A percentile compares a stretch with the other conserved stretches of the same genome.
These are phyloP conservation scores for Penicillium polonicum DNA, from an alignment of 2,329 filamentous ascomycete species.

Conservation along the genomic window DNA sequence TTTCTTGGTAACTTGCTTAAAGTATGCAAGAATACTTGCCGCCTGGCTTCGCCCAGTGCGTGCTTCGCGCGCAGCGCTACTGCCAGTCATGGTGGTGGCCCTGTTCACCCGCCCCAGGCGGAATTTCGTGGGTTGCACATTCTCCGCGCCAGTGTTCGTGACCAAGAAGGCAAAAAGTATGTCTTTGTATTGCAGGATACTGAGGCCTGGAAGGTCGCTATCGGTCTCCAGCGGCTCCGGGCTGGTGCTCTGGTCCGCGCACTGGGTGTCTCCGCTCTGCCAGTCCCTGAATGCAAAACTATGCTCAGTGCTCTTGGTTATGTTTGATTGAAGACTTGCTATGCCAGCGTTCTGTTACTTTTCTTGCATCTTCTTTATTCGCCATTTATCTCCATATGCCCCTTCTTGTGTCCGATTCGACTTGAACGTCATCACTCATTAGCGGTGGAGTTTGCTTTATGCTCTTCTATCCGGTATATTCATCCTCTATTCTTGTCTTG, in stretches of 20 bases:
- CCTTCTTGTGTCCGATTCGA: conserved; percentile 3
- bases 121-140: conserved; percentile 53
- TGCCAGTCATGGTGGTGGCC: conserved; percentile 29
- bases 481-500: conserved; percentile 20
- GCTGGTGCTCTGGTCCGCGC: conserved; percentile 57
- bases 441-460: conserved; percentile 29
- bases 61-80: conserved; percentile 36
- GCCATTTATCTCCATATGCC: neutral
- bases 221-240: conserved; percentile 57
- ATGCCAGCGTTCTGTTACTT: neutral
- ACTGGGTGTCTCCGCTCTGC: conserved; percentile 54
- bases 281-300: conserved; percentile 44
- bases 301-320: conserved; percentile 44
- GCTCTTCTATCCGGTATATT: conserved; percentile 22
- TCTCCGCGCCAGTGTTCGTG: conserved; percentile 58
- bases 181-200: conserved; percentile 59
- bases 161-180: conserved; percentile 61
- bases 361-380: conserved; percentile 8
- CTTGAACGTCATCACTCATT: conserved; percentile 20
- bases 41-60: conserved; percentile 44
- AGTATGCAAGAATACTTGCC: conserved; percentile 65
- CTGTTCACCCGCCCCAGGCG: conserved; percentile 28
- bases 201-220: conserved; percentile 63
- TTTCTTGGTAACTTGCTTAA: conserved; percentile 63
- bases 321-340: conserved; percentile 22